Evolutionary conservation across 345 rosid species (phyloP).

Genomic region (Cardamine chenopodiifolia): DNA sequence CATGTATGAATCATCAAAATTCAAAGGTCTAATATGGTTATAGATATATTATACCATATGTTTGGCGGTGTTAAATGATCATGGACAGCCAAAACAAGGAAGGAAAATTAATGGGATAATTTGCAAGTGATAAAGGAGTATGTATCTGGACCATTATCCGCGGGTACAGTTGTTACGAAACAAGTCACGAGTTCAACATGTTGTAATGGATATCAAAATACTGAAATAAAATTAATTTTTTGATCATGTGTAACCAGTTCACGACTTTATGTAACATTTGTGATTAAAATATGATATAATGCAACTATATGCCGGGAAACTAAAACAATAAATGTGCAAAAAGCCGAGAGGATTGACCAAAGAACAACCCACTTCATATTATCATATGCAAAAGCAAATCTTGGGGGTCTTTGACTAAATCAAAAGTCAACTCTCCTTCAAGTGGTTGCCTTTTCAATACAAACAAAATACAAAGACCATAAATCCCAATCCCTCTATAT

Average conservation of each 20-base stretch:
- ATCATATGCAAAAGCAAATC: slow-evolving; percentile 26
- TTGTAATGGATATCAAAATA: background rate
- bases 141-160: slow-evolving; percentile 20
- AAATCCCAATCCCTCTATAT: slow-evolving; percentile 21
- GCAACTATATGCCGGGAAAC: background rate
- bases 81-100: background rate
- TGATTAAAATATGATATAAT: background rate
- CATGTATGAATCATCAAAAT: background rate
- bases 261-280: slow-evolving; percentile 10
- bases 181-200: slow-evolving; percentile 27
- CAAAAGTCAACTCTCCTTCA: slow-evolving; percentile 43
- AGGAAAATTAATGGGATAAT: background rate
- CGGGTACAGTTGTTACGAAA: slow-evolving; percentile 16
- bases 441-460: slow-evolving; percentile 34
- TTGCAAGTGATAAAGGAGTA: background rate
- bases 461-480: slow-evolving; percentile 35
- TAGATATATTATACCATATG: background rate
- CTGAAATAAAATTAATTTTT: background rate
- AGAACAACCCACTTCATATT: slow-evolving; percentile 41
- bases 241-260: slow-evolving; percentile 10
- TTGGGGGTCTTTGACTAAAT: slow-evolving; percentile 31
- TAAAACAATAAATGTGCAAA: background rate
- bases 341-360: slow-evolving; percentile 68
- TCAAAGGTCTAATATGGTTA: slow-evolving; percentile 8
- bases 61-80: slow-evolving; percentile 5